Base-by-base conservation (phyloP, 2,329 filamentous ascomycete genomes). In the Fusarium algeriense region DNA sequence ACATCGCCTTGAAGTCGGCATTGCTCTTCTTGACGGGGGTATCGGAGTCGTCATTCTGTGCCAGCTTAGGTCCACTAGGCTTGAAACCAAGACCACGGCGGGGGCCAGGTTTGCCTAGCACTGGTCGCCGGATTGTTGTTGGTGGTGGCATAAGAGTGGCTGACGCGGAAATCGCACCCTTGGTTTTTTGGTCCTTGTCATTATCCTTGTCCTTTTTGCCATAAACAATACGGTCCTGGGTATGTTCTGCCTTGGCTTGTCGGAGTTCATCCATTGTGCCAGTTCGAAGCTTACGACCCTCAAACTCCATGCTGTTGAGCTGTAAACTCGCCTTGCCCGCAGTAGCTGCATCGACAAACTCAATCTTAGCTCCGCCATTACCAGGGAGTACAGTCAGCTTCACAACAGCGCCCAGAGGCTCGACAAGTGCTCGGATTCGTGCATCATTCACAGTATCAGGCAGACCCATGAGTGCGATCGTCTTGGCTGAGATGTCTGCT, bases 361-460 rank as follows among this genome's bases (percentile, higher is more conserved):
- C 96, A 40, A 98, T 87, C 59, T 95, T 92, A 8, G 95, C 96
- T 15, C 94, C 95, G 63, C 91, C 90, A 69, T 97, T 93, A 65
- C 94, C 89, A 3, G 94, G 93, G 48, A 94, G 90, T 14, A 98
- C 85, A 15, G 92, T 86, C 7, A 98, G 86, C 79, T 95, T 95
- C 70, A 91, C 85, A 28, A 98, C 85, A 2, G 86, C 81, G 1
- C 94, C 94, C 46, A 91, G 86, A 3, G 89, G 87, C 73, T 94
- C 91, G 12, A 92, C 90, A 5, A 97, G 83, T 0, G 90, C 86
- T 46, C 89, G 89, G 59, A 99, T 89, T 34, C 95, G 93, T 3
- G 92, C 90, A 76, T 97, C 93, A 71, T 97, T 98, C 76, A 98
- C 89, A 0, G 95, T 98, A 77, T 98, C 96, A 1, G 96, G 94